Evolutionary conservation across 768 basidiomycete genomes (phyloP).

Genomic region (Kwoniella mangroviensis): DNA sequence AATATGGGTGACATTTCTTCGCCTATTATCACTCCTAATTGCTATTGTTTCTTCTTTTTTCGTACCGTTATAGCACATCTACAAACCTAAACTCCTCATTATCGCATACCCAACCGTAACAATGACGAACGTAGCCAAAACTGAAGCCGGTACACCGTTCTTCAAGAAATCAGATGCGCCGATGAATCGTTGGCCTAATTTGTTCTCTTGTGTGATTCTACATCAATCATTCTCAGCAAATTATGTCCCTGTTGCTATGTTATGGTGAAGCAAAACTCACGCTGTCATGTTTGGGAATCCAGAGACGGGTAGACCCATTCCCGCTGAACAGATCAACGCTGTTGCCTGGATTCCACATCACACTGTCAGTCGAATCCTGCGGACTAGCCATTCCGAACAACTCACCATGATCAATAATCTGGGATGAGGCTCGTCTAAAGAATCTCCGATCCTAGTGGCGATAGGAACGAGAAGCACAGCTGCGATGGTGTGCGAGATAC

Average conservation of each 20-base stretch:
- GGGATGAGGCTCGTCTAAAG: slow-evolving; percentile 69
- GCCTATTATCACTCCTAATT: no score
- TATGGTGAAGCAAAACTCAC: slow-evolving; percentile 60
- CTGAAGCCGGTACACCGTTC: slow-evolving; percentile 91
- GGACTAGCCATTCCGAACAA: not conserved
- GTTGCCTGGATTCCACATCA: slow-evolving; percentile 60
- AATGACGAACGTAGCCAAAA: slow-evolving; percentile 83
- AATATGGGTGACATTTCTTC: no score
- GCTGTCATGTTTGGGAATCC: slow-evolving; percentile 99
- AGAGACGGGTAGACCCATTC: slow-evolving; percentile 98
- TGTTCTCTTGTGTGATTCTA: slow-evolving; percentile 80
- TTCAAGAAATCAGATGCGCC: slow-evolving; percentile 86
- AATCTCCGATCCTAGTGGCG: slow-evolving; percentile 84
- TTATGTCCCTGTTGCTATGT: no score
- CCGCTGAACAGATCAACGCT: slow-evolving; percentile 86
- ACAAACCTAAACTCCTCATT: slow-evolving; percentile 35
- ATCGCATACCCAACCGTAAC: slow-evolving; percentile 81
- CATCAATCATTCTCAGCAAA: no score
- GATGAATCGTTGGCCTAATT: slow-evolving; percentile 83
- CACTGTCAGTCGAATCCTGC: not conserved
- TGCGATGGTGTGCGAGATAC: slow-evolving; percentile 95
- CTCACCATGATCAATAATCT: slow-evolving; percentile 85
- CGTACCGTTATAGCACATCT: not conserved
- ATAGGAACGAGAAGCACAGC: slow-evolving; percentile 96
- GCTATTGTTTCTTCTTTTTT: no score